Evolutionary conservation across 176 grass and related monocot genomes (phyloP).

Genomic region (Eragrostis curvula): DNA sequence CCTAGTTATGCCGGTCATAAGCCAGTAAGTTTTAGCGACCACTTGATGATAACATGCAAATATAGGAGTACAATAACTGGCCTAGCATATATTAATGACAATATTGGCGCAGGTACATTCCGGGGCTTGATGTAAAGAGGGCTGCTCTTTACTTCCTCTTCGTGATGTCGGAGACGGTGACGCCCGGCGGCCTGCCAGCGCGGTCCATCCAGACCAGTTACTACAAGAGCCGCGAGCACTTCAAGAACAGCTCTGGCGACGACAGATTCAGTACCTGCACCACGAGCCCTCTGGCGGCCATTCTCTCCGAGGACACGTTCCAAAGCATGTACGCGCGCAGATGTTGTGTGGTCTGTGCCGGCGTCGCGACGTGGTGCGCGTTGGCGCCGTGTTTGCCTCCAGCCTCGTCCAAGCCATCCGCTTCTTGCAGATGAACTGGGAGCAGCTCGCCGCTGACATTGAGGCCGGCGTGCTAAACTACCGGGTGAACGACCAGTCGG

Average conservation of each 20-base stretch:
- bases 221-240: conserved; percentile 91
- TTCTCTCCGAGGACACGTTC: conserved; percentile 88
- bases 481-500: conserved; percentile 64
- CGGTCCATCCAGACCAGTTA: conserved; percentile 92
- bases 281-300: conserved; percentile 69
- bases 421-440: conserved; percentile 93
- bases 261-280: conserved; percentile 89
- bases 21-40: conserved; percentile 56
- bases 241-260: conserved; percentile 60
- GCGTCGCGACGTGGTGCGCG: conserved; percentile 78
- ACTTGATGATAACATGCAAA: not conserved
- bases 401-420: conserved; percentile 87
- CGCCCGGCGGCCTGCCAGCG: conserved; percentile 76
- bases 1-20: conserved; percentile 87
- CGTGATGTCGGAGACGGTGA: conserved; percentile 90
- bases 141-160: conserved; percentile 92
- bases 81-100: no score
- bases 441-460: conserved; percentile 69
- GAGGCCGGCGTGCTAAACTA: conserved; percentile 53
- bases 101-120: conserved; percentile 60
- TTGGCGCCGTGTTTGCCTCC: conserved; percentile 90
- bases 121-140: conserved; percentile 79
- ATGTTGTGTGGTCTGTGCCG: conserved; percentile 89
- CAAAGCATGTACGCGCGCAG: conserved; percentile 97
- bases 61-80: conserved; percentile 7